A percentile compares a stretch with the other conserved stretches of the same genome.
Evolutionary conservation across 805 yeast genomes (phyloP).

Genomic region (Metschnikowia borealis): DNA sequence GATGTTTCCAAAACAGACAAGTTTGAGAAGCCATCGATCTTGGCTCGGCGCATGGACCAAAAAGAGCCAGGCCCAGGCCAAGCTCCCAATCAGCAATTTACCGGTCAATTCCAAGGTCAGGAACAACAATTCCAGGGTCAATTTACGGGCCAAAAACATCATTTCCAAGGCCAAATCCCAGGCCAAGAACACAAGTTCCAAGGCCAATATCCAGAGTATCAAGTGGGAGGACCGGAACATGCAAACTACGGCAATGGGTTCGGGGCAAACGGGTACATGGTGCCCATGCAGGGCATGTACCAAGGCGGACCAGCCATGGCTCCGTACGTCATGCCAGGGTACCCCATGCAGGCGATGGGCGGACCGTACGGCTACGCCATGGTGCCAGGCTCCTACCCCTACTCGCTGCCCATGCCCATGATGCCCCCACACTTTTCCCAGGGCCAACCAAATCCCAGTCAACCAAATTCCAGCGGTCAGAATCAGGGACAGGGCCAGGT

Average conservation of each 20-base stretch:
- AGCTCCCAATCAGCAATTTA: not conserved
- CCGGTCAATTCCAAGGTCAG: no score
- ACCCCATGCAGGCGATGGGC: slow-evolving; percentile 1
- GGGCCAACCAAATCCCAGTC: no score
- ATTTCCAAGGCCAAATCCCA: no score
- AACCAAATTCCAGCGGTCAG: no score
- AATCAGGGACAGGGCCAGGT: no score
- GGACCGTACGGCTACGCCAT: not conserved
- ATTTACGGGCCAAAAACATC: no score
- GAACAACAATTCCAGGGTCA: no score
- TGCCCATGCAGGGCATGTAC: not conserved
- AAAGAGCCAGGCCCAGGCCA: not conserved
- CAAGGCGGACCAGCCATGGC: not conserved
- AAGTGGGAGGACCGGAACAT: not conserved
- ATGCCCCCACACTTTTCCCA: not conserved
- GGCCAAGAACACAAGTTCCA: no score
- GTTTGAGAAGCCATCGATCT: not conserved
- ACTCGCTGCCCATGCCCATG: not conserved
- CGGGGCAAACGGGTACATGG: not conserved
- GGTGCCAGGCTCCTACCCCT: not conserved
- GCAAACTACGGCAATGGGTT: not conserved
- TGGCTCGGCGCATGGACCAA: not conserved
- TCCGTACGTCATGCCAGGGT: not conserved
- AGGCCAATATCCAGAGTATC: not conserved
- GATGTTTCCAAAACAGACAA: not conserved